phyloP scores from a whole-genome alignment of 225 moss, liverwort and hornwort genomes.

The Physcomitrellopsis africana region DNA sequence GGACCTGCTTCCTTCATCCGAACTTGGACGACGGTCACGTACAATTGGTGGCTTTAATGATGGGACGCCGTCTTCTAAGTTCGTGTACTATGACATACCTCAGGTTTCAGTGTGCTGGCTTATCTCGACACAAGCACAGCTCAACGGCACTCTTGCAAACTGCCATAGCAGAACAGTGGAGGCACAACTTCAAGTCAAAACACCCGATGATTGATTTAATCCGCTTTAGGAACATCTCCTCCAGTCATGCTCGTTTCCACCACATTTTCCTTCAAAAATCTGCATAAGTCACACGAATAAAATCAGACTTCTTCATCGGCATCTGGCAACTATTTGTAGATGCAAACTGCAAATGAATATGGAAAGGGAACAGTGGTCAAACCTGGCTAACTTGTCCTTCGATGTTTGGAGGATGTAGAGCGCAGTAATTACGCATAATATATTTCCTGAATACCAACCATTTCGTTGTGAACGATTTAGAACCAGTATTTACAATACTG shows the following conservation, averaged over 20 bases:
- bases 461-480: constrained; percentile 16
- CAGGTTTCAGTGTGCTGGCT: constrained; percentile 25
- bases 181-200: constrained; percentile 23
- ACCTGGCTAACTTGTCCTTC: constrained; percentile 92
- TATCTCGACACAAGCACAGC: constrained; percentile 32
- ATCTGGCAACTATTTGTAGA: constrained; percentile 3
- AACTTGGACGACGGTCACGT: constrained; percentile 16
- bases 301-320: constrained; percentile 6
- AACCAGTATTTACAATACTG: constrained; percentile 2
- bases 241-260: constrained; percentile 62
- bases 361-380: constrained; percentile 8
- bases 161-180: constrained; percentile 18
- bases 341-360: background rate
- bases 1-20: constrained; percentile 27
- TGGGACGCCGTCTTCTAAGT: constrained; percentile 20
- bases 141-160: constrained; percentile 24
- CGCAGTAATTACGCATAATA: constrained; percentile 72
- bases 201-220: constrained; percentile 43
- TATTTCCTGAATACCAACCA: constrained; percentile 60
- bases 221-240: constrained; percentile 79
- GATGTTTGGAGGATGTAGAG: constrained; percentile 89
- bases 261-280: constrained; percentile 92
- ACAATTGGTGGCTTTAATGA: constrained; percentile 18
- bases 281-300: constrained; percentile 40
- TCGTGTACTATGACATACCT: constrained; percentile 9